Evolutionary conservation across 768 basidiomycete genomes (phyloP).

Genomic region (Boletus sensibilis): DNA sequence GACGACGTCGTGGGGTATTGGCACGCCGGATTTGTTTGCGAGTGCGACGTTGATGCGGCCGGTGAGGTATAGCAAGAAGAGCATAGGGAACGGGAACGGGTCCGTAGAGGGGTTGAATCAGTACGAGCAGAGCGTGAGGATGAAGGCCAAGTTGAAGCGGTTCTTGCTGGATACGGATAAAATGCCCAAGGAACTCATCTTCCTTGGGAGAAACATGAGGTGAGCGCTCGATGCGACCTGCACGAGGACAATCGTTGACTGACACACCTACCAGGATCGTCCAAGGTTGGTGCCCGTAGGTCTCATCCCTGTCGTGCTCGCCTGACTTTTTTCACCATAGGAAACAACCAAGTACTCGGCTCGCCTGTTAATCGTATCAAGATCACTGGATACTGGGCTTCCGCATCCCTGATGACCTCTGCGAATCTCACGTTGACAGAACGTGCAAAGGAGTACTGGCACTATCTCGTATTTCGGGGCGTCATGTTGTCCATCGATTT

Average conservation of each 20-base stretch:
- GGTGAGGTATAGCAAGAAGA: conserved; percentile 36
- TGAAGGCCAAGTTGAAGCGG: conserved; percentile 64
- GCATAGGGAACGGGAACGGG: neutral
- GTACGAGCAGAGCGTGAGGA: conserved; percentile 65
- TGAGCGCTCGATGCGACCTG: conserved; percentile 19
- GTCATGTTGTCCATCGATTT: conserved; percentile 71
- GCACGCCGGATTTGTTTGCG: conserved; percentile 68
- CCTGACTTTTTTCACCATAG: conserved; percentile 25
- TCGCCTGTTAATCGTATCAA: conserved; percentile 90
- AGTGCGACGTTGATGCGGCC: conserved; percentile 72
- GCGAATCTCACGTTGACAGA: conserved; percentile 40
- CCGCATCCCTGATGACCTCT: conserved; percentile 56
- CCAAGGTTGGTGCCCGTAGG: conserved; percentile 28
- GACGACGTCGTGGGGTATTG: conserved; percentile 65
- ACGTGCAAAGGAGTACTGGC: conserved; percentile 52
- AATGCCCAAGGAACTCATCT: conserved; percentile 75
- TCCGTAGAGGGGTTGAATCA: conserved; percentile 43
- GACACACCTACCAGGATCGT: conserved; percentile 30
- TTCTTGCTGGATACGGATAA: conserved; percentile 74
- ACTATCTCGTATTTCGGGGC: conserved; percentile 59
- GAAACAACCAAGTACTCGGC: conserved; percentile 81
- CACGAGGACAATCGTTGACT: neutral
- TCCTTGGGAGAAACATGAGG: conserved; percentile 78
- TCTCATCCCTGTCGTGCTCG: neutral
- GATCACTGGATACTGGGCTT: conserved; percentile 83